These are phyloP conservation scores for Colletotrichum gloeosporioides DNA, from an alignment of 2,329 filamentous ascomycete genomes.

Conservation along the genomic window DNA sequence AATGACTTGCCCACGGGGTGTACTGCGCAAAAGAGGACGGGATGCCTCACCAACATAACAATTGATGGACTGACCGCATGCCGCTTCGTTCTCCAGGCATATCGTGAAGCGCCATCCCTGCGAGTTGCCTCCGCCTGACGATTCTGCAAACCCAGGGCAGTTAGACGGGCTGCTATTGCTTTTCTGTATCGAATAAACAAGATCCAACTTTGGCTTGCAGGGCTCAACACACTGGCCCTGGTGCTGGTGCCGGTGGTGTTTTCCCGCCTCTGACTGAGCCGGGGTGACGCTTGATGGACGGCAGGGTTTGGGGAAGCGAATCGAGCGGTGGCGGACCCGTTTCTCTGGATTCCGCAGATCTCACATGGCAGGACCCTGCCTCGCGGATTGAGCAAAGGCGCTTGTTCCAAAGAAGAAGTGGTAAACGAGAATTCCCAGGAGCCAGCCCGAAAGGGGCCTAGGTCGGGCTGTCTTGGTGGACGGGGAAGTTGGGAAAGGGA, in stretches of 20 bases:
- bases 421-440: conserved; percentile 18
- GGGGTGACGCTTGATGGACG: not conserved
- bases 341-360: conserved; percentile 24
- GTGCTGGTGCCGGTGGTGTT: not conserved
- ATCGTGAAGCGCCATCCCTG: not conserved
- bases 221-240: not conserved
- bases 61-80: not conserved
- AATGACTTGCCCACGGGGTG: not conserved
- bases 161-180: not conserved
- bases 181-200: conserved; percentile 14
- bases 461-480: conserved; percentile 1
- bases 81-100: not conserved
- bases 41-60: not conserved
- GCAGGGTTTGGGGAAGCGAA: conserved; percentile 11
- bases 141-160: not conserved
- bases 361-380: conserved; percentile 16
- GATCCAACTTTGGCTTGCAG: not conserved
- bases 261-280: not conserved
- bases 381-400: not conserved
- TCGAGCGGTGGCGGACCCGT: conserved; percentile 2
- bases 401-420: conserved; percentile 20
- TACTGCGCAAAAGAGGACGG: not conserved
- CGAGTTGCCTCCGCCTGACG: not conserved
- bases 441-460: not conserved
- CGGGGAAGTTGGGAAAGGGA: not conserved